Evolutionary conservation across 2,329 filamentous ascomycete species (phyloP).

Genomic region (Pseudocercospora macadamiae): DNA sequence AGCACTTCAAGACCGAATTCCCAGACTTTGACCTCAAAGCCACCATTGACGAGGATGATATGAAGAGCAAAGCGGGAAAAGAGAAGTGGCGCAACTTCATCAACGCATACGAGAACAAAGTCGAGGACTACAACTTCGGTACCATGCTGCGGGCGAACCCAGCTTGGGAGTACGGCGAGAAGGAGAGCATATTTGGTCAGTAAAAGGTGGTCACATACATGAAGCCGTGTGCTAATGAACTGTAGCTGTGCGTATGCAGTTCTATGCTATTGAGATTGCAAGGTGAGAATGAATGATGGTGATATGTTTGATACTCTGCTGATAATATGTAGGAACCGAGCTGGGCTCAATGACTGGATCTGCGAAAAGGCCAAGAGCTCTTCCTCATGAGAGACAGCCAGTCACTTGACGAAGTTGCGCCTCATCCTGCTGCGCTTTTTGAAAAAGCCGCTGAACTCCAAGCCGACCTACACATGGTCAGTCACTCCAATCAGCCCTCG

Average conservation of each 20-base stretch:
- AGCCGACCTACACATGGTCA: neutral
- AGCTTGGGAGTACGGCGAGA: constrained; percentile 80
- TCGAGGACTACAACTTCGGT: constrained; percentile 98
- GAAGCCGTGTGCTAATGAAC: neutral
- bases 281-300: constrained; percentile 56
- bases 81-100: constrained; percentile 94
- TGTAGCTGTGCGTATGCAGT: constrained; percentile 73
- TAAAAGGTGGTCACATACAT: neutral
- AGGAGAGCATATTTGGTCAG: constrained; percentile 89
- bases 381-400: constrained; percentile 28
- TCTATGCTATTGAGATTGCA: constrained; percentile 76
- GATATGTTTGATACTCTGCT: constrained; percentile 5
- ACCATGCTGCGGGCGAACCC: constrained; percentile 83
- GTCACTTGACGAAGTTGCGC: neutral
- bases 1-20: constrained; percentile 84
- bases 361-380: constrained; percentile 72
- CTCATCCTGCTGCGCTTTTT: neutral
- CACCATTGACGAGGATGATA: constrained; percentile 84
- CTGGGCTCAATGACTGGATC: constrained; percentile 94
- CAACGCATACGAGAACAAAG: constrained; percentile 87
- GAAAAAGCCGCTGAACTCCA: neutral
- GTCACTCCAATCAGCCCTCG: neutral
- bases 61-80: constrained; percentile 98
- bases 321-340: constrained; percentile 65
- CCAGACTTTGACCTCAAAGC: constrained; percentile 86